Base-by-base conservation (phyloP, 805 yeast genomes). In the Schwanniomyces occidentalis region DNA sequence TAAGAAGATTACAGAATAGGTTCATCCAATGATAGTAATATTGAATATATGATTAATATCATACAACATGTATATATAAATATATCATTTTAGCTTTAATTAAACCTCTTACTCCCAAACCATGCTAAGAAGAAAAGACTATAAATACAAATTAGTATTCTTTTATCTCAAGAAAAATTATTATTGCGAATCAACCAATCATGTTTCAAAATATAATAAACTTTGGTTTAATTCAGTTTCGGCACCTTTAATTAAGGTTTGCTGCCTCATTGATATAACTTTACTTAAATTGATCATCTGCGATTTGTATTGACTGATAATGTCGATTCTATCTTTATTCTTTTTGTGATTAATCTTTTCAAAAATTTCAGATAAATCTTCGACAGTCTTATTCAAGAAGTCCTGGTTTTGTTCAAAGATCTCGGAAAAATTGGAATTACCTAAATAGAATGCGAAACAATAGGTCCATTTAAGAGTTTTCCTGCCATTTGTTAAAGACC, bases 381-480 rank as follows among this genome's bases (percentile, higher is more conserved):
- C 95, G 8, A 84, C 87, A 0, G 85, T 77, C 39, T 70, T 62
- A 37, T 77, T 77, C 22, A 87, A 62, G 33, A 73, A 75, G 34
- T 70, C 76, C 56, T 86, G 95, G 50, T 80, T 80, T 38, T 74
- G 77, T 49, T 87, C 95, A 48, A 88, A 77, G 5, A 86, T 73
- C 23, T 71, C 68, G 7, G 82, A 75, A 37, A 73, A 73, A 38
- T 79, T 71, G 33, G 74, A 71, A 19, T 63, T 56, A 24, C 69
- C 71, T 21, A 88, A 65, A 54, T 80, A 86, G 51, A 64, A 91
- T 8, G 87, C 80, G 47, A 88, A 75, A 2, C 87, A 89, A 60
- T 86, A 90, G 0, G 96, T 79, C 97, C 98, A 93, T 65, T 88
- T 85, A 34, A 93, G 66, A 1, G 87, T 77, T 27, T 79, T 77